phyloP scores from a whole-genome alignment of 225 moss, liverwort and hornwort species.

The Physcomitrellopsis africana region DNA sequence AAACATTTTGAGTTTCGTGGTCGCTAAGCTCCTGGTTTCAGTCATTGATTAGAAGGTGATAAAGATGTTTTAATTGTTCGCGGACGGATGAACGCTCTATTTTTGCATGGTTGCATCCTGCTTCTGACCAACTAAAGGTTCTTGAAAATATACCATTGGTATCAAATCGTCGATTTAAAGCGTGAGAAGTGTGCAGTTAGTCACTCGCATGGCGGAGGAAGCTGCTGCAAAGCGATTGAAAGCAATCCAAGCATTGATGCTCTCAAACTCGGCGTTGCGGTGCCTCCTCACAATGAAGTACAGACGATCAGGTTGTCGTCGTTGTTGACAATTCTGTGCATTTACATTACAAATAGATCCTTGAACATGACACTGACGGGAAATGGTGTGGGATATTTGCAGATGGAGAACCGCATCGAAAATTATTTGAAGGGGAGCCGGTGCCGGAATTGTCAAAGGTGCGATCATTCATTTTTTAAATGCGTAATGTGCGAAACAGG shows the following conservation, averaged over 20 bases:
- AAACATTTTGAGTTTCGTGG: too few relatives aligned
- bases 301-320: neutral
- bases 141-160: neutral
- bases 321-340: neutral
- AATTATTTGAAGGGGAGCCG: conserved; percentile 17
- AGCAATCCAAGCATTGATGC: conserved; percentile 27
- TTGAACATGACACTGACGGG: neutral
- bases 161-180: neutral
- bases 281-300: neutral
- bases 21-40: too few relatives aligned
- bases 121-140: neutral
- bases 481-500: neutral
- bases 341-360: neutral
- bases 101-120: neutral
- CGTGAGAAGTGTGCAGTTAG: neutral
- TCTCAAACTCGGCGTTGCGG: conserved; percentile 34
- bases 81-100: neutral
- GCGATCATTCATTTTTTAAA: neutral
- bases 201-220: conserved; percentile 20
- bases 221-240: conserved; percentile 18
- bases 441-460: conserved; percentile 22
- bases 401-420: conserved; percentile 16
- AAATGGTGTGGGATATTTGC: neutral
- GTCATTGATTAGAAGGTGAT: too few relatives aligned
- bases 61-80: too few relatives aligned